Evolutionary conservation across 2,329 filamentous ascomycete species (phyloP), one percentile per base, ranked within the genome.

Genomic region (Aspergillus sp.): DNA sequence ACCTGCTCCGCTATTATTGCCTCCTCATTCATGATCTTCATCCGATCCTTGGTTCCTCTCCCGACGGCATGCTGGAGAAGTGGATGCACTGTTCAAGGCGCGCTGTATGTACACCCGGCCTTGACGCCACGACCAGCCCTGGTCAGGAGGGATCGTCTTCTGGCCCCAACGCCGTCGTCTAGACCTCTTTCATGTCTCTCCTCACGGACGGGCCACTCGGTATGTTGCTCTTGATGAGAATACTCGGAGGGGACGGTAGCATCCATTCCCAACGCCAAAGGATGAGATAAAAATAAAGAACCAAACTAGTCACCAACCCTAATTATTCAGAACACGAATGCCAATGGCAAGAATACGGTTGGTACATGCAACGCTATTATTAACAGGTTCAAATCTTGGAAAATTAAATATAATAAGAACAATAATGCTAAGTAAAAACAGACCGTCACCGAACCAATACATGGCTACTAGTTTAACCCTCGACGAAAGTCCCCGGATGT

Each of bases 111-210:
- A 36, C n/a, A 24, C 16, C 26, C 46, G 16, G 20, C 53, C 47
- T 42, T 58, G 57, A 57, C 58, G 58, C 63, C 61, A 62, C 53
- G 52, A 54, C 22, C 55, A 32, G 49, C 57, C 64, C 60, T 60
- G 57, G 58, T 59, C 55, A 56, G 58, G 51, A 51, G 31, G 54
- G 57, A 60, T 61, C 58, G 45, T 18, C 54, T 58, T 42, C 51
- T 51, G 50, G 46, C 52, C n/a, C 52, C 42, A 52, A 57, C 59
- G 57, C 56, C 64, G 60, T 61, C 46, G 49, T 61, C 59, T 60
- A 52, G 57, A 60, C 57, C 56, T 42, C 14, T 22, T 10, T 20
- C 11, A 54, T 45, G 20, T 39, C 10, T 24, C 18, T 31, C 7
- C 16, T 18, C 42, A 42, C 16, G 24, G 31, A 54, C 4, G 26